Percentiles rank a stretch among this genome's conserved stretches.
These are phyloP conservation scores for Thymus quinquecostatus DNA, from an alignment of 257 asterid genomes.

Conservation along the genomic window DNA sequence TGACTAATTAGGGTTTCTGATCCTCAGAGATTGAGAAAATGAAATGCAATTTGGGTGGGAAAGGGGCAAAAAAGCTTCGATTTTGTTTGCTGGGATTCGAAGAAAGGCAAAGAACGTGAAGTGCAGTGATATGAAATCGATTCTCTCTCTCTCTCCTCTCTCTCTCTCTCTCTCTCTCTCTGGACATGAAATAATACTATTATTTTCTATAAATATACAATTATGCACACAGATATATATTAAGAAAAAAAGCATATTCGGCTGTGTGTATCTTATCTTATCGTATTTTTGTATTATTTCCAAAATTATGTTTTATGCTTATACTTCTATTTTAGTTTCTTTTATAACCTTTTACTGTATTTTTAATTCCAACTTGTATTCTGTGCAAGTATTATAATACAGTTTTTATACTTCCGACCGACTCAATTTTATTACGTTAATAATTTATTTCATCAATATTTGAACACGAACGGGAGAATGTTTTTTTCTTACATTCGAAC, in stretches of 20 bases:
- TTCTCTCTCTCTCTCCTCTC: constrained; percentile 6
- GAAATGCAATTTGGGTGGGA: constrained; percentile 36
- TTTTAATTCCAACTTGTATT: not conserved
- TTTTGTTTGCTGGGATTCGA: constrained; percentile 47
- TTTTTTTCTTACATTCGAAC: too few species aligned
- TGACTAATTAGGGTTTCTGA: constrained; percentile 43
- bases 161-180: not conserved
- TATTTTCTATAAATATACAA: not conserved
- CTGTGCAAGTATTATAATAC: not conserved
- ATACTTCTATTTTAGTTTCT: too few species aligned
- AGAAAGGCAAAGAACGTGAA: constrained; percentile 44
- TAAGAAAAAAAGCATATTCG: not conserved
- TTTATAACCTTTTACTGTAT: not conserved
- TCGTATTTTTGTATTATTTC: not conserved
- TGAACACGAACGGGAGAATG: too few species aligned
- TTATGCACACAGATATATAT: constrained; percentile 4
- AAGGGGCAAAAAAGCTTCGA: constrained; percentile 22
- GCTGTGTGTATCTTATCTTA: constrained; percentile 1
- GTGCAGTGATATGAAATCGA: constrained; percentile 28
- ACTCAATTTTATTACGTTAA: not conserved
- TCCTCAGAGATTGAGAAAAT: constrained; percentile 27
- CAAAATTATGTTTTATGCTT: not conserved
- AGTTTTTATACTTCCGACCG: not conserved
- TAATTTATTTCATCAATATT: too few species aligned
- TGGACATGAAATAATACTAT: not conserved